A percentile compares a stretch with the other conserved stretches of the same genome.
Evolutionary conservation across 2,329 filamentous ascomycete genomes (phyloP).

Genomic region (Sporothrix phasma): DNA sequence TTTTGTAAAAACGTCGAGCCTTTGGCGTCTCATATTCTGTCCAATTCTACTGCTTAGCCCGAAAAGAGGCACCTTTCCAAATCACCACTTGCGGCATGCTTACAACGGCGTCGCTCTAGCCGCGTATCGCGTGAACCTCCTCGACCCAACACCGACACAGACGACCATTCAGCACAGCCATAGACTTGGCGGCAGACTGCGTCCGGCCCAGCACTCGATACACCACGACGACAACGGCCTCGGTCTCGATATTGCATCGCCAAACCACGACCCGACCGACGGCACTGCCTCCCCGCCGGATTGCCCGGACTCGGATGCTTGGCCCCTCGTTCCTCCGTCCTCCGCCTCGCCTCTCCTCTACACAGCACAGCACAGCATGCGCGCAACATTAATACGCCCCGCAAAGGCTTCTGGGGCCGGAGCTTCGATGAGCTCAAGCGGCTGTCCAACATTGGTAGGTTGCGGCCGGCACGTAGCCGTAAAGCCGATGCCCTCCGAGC

Average conservation of each 20-base stretch:
- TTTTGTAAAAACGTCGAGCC: too few species aligned
- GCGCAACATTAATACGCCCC: slow-evolving; percentile 32
- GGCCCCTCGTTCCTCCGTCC: background rate
- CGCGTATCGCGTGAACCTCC: background rate
- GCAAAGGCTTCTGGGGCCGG: slow-evolving; percentile 45
- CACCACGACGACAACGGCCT: background rate
- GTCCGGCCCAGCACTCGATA: background rate
- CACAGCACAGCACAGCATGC: slow-evolving; percentile 33
- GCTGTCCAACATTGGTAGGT: slow-evolving; percentile 44
- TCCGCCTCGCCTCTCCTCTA: background rate
- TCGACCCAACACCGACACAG: background rate
- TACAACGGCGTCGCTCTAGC: background rate
- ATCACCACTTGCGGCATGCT: background rate
- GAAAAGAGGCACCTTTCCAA: background rate
- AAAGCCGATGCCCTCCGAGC: too few species aligned
- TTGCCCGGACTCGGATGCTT: background rate
- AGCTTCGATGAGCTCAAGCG: slow-evolving; percentile 52
- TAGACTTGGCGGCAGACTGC: background rate
- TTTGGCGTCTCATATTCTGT: background rate
- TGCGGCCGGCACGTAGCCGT: background rate
- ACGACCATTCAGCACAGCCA: background rate
- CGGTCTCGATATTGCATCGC: too few species aligned
- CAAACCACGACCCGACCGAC: background rate
- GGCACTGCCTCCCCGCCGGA: background rate
- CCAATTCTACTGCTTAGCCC: background rate